Conservation (phyloP, 2,329 filamentous ascomycete species). For the Fusarium pseudoanthophilum region DNA sequence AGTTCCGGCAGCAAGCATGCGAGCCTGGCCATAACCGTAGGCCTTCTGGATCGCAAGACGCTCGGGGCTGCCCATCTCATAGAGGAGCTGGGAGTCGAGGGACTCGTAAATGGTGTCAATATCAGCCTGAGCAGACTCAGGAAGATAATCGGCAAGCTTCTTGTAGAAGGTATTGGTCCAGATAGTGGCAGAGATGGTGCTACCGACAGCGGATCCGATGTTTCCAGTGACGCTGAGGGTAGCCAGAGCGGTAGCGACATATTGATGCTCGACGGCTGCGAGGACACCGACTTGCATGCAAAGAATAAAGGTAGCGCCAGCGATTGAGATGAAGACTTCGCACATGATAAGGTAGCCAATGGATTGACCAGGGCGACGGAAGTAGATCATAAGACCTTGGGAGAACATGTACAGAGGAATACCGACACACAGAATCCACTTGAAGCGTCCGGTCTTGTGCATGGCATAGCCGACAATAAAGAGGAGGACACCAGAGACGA, state of each 20-base stretch:
- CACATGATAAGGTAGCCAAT: slow-evolving; percentile 60
- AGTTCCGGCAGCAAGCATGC: slow-evolving; percentile 57
- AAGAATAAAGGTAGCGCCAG: slow-evolving; percentile 61
- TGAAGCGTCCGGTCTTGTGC: slow-evolving; percentile 62
- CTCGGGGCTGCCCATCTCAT: slow-evolving; percentile 56
- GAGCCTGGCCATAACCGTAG: slow-evolving; percentile 63
- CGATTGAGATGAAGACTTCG: slow-evolving; percentile 63
- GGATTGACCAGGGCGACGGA: slow-evolving; percentile 49
- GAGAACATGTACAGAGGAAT: slow-evolving; percentile 65
- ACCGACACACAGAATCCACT: slow-evolving; percentile 59
- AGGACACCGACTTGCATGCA: slow-evolving; percentile 45
- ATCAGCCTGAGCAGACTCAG: slow-evolving; percentile 51
- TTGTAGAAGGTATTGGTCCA: slow-evolving; percentile 48
- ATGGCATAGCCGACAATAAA: slow-evolving; percentile 60
- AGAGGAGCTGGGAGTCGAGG: slow-evolving; percentile 62
- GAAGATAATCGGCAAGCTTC: slow-evolving; percentile 63
- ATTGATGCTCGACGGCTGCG: slow-evolving; percentile 48
- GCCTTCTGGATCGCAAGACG: slow-evolving; percentile 67
- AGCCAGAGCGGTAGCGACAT: slow-evolving; percentile 47
- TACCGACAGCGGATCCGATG: slow-evolving; percentile 45
- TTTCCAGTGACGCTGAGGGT: slow-evolving; percentile 43
- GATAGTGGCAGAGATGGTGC: slow-evolving; percentile 47
- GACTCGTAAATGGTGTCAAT: slow-evolving; percentile 63
- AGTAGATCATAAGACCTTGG: slow-evolving; percentile 55
- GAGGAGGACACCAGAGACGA: slow-evolving; percentile 60